Evolutionary conservation across 2,329 filamentous ascomycete species (phyloP).

Genomic region (Chalaropsis thielavioides): DNA sequence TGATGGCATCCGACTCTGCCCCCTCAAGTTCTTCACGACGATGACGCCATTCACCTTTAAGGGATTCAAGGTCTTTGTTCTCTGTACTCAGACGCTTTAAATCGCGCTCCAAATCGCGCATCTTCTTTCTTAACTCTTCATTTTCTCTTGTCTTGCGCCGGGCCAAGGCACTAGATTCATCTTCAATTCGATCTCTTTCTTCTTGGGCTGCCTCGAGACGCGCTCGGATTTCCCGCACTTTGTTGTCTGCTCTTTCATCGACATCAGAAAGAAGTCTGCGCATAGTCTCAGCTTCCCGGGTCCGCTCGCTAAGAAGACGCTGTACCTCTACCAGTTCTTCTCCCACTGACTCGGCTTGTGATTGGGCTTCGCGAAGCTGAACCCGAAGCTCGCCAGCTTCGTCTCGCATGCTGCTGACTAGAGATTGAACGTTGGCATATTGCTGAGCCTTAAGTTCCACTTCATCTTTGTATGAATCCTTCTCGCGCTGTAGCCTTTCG

Average conservation of each 20-base stretch:
- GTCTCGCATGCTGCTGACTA: constrained; percentile 86
- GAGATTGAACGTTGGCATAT: constrained; percentile 67
- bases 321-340: constrained; percentile 87
- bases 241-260: constrained; percentile 65
- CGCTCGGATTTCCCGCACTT: constrained; percentile 76
- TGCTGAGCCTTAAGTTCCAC: constrained; percentile 72
- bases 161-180: constrained; percentile 67
- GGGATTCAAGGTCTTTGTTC: constrained; percentile 60
- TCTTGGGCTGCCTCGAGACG: constrained; percentile 83
- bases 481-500: constrained; percentile 52
- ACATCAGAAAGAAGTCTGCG: constrained; percentile 73
- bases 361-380: constrained; percentile 79
- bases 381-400: constrained; percentile 76
- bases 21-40: constrained; percentile 64
- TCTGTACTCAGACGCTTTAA: constrained; percentile 57
- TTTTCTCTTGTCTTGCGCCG: constrained; percentile 66
- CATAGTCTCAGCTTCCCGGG: constrained; percentile 90
- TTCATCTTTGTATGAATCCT: constrained; percentile 58
- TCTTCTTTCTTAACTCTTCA: constrained; percentile 67
- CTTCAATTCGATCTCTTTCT: constrained; percentile 82
- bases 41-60: constrained; percentile 59
- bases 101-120: constrained; percentile 69
- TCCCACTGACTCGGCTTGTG: constrained; percentile 71
- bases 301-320: constrained; percentile 70
- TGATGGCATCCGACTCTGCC: constrained; percentile 49